Base-by-base conservation (phyloP, 2,329 filamentous ascomycete genomes). In the Purpureocillium lavendulum region DNA sequence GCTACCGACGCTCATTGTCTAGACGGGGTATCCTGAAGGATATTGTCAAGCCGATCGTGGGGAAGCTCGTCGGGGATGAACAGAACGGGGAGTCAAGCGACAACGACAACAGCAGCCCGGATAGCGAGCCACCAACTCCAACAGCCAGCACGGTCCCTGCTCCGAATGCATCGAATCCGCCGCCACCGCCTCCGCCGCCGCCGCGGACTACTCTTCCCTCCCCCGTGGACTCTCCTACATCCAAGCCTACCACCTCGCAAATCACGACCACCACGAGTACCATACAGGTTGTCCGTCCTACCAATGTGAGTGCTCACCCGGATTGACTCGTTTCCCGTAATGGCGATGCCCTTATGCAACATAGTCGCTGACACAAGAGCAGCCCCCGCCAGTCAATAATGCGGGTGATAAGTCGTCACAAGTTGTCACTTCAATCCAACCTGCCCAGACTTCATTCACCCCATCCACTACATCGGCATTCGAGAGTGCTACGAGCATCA, bases 321-420 rank as follows among this genome's bases (percentile, higher is more conserved):
- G 21, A n/a, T n/a, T n/a, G n/a, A n/a, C n/a, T n/a, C n/a, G n/a
- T n/a, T n/a, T n/a, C n/a, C n/a, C n/a, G n/a, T n/a, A n/a, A n/a
- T n/a, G n/a, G n/a, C n/a, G n/a, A n/a, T n/a, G n/a, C n/a, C n/a
- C n/a, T n/a, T n/a, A n/a, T n/a, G n/a, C n/a, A n/a, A 26, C 8
- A n/a, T n/a, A n/a, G n/a, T n/a, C n/a, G n/a, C 34, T 36, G 34
- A 36, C 14, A 8, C 34, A 16, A 30, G n/a, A 17, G 3, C 29
- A 40, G 38, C 16, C 38, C 17, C 13, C 13, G 9, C 28, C 38
- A 4, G 38, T 32, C 38, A 35, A 30, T 26, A 31, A 35, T 24
- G 38, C 28, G 16, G 16, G 35, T 11, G 11, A 7, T 33, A 30
- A 30, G 10, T 5, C 15, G 15, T 29, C 14, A 13, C 14, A 24